Conservation (phyloP, 805 yeast species). For the Clavispora carvajalis region DNA sequence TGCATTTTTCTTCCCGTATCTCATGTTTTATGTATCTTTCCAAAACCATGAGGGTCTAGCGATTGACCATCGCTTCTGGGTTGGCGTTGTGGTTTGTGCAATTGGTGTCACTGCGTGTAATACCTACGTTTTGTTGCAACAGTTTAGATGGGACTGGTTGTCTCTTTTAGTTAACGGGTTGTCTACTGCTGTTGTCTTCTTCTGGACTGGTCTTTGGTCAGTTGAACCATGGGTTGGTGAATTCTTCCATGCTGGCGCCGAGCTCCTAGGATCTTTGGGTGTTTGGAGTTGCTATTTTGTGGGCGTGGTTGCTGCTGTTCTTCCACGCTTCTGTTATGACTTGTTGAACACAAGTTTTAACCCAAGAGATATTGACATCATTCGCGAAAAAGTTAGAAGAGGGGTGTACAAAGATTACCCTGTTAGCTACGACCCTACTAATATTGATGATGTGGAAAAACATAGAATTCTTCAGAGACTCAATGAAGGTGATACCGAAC, state of each 20-base stretch:
- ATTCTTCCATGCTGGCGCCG: constrained; percentile 60
- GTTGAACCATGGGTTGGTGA: constrained; percentile 46
- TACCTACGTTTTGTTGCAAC: constrained; percentile 60
- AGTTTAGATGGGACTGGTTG: constrained; percentile 76
- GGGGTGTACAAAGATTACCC: constrained; percentile 52
- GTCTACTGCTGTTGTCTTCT: constrained; percentile 53
- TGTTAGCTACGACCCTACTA: constrained; percentile 49
- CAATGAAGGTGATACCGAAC: constrained; percentile 29
- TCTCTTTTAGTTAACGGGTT: constrained; percentile 47
- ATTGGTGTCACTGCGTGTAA: constrained; percentile 63
- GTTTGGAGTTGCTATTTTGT: constrained; percentile 65
- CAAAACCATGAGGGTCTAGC: constrained; percentile 49
- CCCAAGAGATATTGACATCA: constrained; percentile 67
- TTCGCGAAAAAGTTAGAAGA: constrained; percentile 53
- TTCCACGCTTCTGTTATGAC: constrained; percentile 58
- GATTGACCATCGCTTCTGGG: constrained; percentile 63
- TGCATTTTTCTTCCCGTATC: constrained; percentile 70
- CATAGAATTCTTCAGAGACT: constrained; percentile 29
- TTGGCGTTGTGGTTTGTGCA: constrained; percentile 59
- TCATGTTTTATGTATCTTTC: constrained; percentile 30
- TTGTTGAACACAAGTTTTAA: constrained; percentile 44
- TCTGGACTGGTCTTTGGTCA: constrained; percentile 83
- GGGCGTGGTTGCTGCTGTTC: constrained; percentile 47
- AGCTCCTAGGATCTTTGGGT: constrained; percentile 53
- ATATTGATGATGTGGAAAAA: constrained; percentile 37